phyloP scores from a whole-genome alignment of 257 asterid genomes.

The Perilla frutescens region DNA sequence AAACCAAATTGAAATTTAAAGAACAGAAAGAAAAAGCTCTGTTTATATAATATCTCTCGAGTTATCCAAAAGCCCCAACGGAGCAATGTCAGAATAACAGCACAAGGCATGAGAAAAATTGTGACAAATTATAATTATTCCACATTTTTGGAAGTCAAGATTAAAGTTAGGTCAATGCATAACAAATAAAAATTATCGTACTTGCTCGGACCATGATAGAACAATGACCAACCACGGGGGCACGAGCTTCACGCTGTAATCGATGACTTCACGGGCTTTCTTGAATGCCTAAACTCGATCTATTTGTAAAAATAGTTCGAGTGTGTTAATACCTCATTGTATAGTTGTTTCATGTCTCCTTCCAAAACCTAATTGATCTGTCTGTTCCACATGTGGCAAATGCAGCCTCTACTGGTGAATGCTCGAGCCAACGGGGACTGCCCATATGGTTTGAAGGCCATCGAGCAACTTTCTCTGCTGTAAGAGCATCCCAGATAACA shows the following conservation, averaged over 20 bases:
- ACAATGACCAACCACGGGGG: background rate
- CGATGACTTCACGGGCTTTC: too few relatives aligned
- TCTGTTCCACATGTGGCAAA: slow-evolving; percentile 77
- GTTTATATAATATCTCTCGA: background rate
- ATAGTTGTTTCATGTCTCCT: slow-evolving; percentile 38
- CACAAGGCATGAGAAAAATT: background rate
- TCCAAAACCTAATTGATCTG: slow-evolving; percentile 81
- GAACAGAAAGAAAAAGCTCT: background rate
- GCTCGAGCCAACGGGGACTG: slow-evolving; percentile 83
- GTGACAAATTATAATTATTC: background rate
- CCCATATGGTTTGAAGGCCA: slow-evolving; percentile 86
- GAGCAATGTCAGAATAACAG: background rate
- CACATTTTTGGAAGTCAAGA: background rate
- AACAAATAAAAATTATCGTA: background rate
- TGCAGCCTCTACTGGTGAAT: slow-evolving; percentile 71
- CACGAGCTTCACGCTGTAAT: too few relatives aligned
- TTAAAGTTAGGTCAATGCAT: background rate
- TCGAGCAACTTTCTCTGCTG: slow-evolving; percentile 74
- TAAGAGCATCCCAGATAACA: slow-evolving; percentile 81
- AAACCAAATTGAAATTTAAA: background rate
- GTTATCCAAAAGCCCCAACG: background rate
- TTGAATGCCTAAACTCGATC: too few relatives aligned
- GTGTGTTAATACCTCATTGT: background rate
- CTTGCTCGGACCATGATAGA: background rate
- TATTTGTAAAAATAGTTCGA: too few relatives aligned